Conservation (phyloP, 768 basidiomycete genomes). For the Megacollybia marginata region DNA sequence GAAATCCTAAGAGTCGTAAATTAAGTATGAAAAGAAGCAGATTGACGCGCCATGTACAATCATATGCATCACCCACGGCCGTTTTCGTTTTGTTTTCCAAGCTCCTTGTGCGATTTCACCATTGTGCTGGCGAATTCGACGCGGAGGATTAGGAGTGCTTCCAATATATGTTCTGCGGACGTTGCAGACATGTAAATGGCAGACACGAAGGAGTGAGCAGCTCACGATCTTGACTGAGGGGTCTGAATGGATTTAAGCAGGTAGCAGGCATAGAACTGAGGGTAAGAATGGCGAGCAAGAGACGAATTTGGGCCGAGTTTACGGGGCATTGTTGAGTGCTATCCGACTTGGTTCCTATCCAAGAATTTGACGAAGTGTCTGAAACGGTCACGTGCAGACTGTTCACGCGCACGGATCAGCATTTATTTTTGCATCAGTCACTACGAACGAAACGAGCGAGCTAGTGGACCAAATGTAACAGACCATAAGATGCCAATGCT, state of each 20-base stretch:
- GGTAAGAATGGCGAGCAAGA: slow-evolving; percentile 37
- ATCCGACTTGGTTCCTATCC: too few species aligned
- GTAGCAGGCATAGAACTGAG: slow-evolving; percentile 78
- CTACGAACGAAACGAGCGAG: too few species aligned
- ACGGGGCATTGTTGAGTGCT: neutral
- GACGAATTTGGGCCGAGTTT: slow-evolving; percentile 11
- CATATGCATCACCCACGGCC: slow-evolving; percentile 84
- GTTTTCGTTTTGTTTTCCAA: slow-evolving; percentile 47
- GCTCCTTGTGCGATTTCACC: slow-evolving; percentile 70
- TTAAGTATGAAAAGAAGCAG: too few species aligned
- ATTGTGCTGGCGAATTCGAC: slow-evolving; percentile 76
- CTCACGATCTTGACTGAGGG: slow-evolving; percentile 37
- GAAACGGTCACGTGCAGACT: too few species aligned
- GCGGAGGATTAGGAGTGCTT: slow-evolving; percentile 60
- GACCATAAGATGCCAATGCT: neutral
- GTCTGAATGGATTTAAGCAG: slow-evolving; percentile 62
- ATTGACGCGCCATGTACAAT: slow-evolving; percentile 33
- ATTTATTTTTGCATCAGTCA: too few species aligned
- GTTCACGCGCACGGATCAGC: too few species aligned
- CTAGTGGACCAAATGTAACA: too few species aligned
- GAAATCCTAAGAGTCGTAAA: slow-evolving; percentile 51
- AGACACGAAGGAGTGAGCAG: neutral
- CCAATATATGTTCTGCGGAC: slow-evolving; percentile 63
- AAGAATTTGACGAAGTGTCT: too few species aligned
- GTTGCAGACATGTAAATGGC: neutral